Conservation (phyloP, 2,329 filamentous ascomycete genomes). For the Microcyclospora tardicrescens region DNA sequence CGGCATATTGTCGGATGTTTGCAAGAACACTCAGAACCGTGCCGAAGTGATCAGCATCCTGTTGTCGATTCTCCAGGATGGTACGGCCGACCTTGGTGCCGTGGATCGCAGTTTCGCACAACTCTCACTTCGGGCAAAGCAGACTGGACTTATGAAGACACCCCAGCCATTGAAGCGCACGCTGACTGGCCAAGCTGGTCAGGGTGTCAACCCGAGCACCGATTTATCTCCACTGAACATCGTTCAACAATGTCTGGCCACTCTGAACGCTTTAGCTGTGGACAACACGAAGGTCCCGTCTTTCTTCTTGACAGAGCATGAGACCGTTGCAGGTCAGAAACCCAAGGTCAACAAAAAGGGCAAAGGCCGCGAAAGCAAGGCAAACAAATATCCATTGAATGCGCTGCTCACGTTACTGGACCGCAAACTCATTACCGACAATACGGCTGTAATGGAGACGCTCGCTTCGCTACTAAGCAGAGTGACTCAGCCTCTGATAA, state of each 20-base stretch:
- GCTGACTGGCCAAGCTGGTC: slow-evolving; percentile 44
- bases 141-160: slow-evolving; percentile 52
- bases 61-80: slow-evolving; percentile 87
- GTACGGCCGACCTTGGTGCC: slow-evolving; percentile 81
- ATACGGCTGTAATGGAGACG: slow-evolving; percentile 90
- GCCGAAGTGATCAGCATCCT: slow-evolving; percentile 88
- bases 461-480: slow-evolving; percentile 76
- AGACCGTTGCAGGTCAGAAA: slow-evolving; percentile 47
- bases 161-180: slow-evolving; percentile 69
- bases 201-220: slow-evolving; percentile 37
- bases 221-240: slow-evolving; percentile 91
- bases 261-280: slow-evolving; percentile 69
- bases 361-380: slow-evolving; percentile 73
- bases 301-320: slow-evolving; percentile 91
- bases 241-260: slow-evolving; percentile 84
- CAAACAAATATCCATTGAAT: slow-evolving; percentile 82
- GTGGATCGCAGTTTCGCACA: slow-evolving; percentile 94
- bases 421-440: slow-evolving; percentile 92
- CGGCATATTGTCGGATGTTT: slow-evolving; percentile 78
- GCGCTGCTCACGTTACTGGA: slow-evolving; percentile 78
- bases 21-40: slow-evolving; percentile 90
- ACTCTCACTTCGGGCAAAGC: slow-evolving; percentile 80
- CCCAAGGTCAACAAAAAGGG: slow-evolving; percentile 66
- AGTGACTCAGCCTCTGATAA: slow-evolving; percentile 74
- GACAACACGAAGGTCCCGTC: slow-evolving; percentile 78